Evolutionary conservation across 2,329 filamentous ascomycete genomes (phyloP), one percentile per base, ranked within the genome.

Genomic region (Aspergillus aculeatinus): DNA sequence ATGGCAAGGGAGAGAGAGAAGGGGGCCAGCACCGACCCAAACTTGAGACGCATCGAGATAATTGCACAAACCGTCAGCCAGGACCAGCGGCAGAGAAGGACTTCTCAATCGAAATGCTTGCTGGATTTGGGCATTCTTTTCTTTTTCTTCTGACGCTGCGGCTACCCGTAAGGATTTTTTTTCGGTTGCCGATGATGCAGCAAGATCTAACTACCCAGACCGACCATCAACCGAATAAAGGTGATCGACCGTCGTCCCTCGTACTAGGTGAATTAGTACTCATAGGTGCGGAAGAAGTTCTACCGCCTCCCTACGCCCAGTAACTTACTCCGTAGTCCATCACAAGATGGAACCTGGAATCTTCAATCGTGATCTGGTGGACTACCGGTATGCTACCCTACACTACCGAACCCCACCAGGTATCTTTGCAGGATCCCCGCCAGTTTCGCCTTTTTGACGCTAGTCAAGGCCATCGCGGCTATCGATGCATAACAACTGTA

Each of bases 381-480:
- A 29, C 27, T 29, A 23, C 23, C 23, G 23, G 23, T 23, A 29
- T 29, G 27, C 33, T 35, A 35, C 33, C 14, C 11, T 35, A 16
- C 14, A 2, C 33, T 1, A 35, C 33, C 33, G 11, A 16, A 35
- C 49, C 62, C 62, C 59, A 66, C 63, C 25, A 59, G 47, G 58
- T 67, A 65, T 65, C 63, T 63, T 68, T 68, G 65, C 65, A 72
- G 66, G 70, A 71, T 35, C 11, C 31, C 51, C 33, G 42, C 39
- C 51, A 39, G 51, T 54, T 33, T 54, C 31, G 51, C 47, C 27
- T 53, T 42, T 29, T 9, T 16, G 33, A 35, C 33, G 5, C 33
- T 35, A 35, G 33, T 16, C 5, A 12, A 35, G 14, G 33, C 33
- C 33, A 35, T 16, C 11, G 33, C 33, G 5, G 33, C 33, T 35